Percentiles rank a stretch among this genome's conserved stretches.
Conservation (phyloP, 2,329 filamentous ascomycete species). For the Colletotrichum sublineola region DNA sequence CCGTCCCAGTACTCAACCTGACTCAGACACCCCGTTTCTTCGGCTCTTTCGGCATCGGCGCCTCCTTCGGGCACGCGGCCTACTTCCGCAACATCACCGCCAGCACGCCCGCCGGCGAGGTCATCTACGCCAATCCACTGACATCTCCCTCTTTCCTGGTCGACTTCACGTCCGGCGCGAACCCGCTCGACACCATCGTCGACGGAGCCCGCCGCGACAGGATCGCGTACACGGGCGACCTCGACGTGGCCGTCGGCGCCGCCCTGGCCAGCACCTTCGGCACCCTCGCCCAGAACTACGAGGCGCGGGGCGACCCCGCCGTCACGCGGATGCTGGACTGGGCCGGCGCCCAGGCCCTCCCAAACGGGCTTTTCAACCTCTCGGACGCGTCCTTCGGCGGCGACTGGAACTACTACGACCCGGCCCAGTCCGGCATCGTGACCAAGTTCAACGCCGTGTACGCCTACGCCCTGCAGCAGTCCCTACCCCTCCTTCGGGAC, state of each 20-base stretch:
- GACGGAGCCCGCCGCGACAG: slow-evolving; percentile 53
- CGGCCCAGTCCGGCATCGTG: slow-evolving; percentile 47
- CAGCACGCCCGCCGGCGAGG: slow-evolving; percentile 24
- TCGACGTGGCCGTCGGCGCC: slow-evolving; percentile 48
- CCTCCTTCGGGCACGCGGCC: slow-evolving; percentile 49
- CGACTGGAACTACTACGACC: slow-evolving; percentile 54
- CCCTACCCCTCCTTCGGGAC: slow-evolving; percentile 42
- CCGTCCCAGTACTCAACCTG: slow-evolving; percentile 44
- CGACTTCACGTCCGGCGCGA: slow-evolving; percentile 53
- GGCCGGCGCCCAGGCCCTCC: slow-evolving; percentile 49
- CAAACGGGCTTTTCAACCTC: slow-evolving; percentile 47
- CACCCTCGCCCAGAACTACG: slow-evolving; percentile 47
- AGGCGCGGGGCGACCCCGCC: slow-evolving; percentile 47
- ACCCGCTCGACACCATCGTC: slow-evolving; percentile 50
- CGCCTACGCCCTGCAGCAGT: slow-evolving; percentile 50
- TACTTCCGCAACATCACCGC: slow-evolving; percentile 46
- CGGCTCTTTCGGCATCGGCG: slow-evolving; percentile 51
- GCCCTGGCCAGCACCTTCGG: slow-evolving; percentile 49
- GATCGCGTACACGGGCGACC: slow-evolving; percentile 51
- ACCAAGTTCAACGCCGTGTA: slow-evolving; percentile 52
- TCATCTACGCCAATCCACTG: slow-evolving; percentile 46
- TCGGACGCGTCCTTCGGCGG: slow-evolving; percentile 47
- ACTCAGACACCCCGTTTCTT: slow-evolving; percentile 47
- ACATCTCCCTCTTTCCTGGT: slow-evolving; percentile 47
- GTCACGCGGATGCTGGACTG: slow-evolving; percentile 51